Evolutionary conservation across 2,329 filamentous ascomycete genomes (phyloP).

Genomic region (Sporothrix inflata): DNA sequence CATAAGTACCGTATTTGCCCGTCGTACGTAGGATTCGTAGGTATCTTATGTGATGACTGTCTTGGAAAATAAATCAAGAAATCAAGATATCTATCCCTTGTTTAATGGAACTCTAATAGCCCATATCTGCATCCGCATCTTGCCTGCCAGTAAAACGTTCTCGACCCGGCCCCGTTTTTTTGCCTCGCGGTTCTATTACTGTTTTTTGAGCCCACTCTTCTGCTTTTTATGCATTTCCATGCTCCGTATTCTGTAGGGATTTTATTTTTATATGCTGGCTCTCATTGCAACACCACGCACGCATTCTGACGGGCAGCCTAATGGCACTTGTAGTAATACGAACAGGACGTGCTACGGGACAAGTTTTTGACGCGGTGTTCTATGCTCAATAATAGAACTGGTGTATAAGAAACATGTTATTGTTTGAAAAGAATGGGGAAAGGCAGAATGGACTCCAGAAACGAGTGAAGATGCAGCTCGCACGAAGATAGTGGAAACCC

Average conservation of each 20-base stretch:
- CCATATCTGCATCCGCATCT: background rate
- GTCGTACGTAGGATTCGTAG: background rate
- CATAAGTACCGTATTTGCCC: too few species aligned
- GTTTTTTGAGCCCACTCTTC: background rate
- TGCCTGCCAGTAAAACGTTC: background rate
- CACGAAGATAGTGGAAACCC: too few species aligned
- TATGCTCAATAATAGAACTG: background rate
- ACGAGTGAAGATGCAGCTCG: too few species aligned
- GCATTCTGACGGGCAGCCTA: background rate
- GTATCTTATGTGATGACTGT: background rate
- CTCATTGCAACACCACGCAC: background rate
- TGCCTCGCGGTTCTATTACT: constrained; percentile 18
- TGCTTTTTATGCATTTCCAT: background rate
- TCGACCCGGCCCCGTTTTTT: background rate
- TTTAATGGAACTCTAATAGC: background rate
- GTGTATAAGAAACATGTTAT: background rate
- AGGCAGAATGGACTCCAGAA: background rate
- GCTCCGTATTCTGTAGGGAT: background rate
- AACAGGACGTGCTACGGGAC: background rate
- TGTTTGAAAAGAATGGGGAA: background rate
- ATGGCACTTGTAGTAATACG: constrained; percentile 8
- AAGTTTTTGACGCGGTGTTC: background rate
- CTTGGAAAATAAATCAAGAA: background rate
- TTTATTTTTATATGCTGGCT: background rate
- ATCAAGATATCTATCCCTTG: background rate